Percentiles rank a stretch among this genome's conserved stretches.
Conservation (phyloP, 1,284 basidiomycete genomes). For the Rhodotorula sp. region DNA sequence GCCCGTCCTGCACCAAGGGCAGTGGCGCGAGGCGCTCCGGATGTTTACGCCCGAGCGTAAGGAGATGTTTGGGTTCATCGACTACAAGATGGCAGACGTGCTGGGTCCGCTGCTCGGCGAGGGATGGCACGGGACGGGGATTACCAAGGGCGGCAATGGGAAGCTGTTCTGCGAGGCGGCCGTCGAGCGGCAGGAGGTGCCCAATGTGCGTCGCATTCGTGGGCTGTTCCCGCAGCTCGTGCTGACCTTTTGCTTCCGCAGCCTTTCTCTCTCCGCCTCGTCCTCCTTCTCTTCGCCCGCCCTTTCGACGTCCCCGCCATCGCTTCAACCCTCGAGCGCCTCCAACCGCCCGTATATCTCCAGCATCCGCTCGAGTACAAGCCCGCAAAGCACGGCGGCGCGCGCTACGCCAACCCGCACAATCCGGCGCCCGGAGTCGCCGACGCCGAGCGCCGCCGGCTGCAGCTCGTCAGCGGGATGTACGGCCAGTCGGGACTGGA, state of each 20-base stretch:
- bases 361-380: slow-evolving; percentile 70
- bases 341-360: slow-evolving; percentile 67
- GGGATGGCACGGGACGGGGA: slow-evolving; percentile 54
- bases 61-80: slow-evolving; percentile 79
- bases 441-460: slow-evolving; percentile 35
- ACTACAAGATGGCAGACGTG: slow-evolving; percentile 72
- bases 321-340: slow-evolving; percentile 63
- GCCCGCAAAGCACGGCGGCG: slow-evolving; percentile 63
- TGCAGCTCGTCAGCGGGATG: slow-evolving; percentile 15
- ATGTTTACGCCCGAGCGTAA: slow-evolving; percentile 68
- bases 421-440: slow-evolving; percentile 68
- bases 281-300: slow-evolving; percentile 86
- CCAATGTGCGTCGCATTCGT: slow-evolving; percentile 49
- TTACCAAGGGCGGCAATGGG: slow-evolving; percentile 57
- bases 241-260: slow-evolving; percentile 48
- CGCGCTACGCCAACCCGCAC: slow-evolving; percentile 82
- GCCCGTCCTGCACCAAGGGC: slow-evolving; percentile 49
- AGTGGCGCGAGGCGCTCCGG: slow-evolving; percentile 72
- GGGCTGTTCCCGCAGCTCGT: not conserved
- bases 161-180: slow-evolving; percentile 77
- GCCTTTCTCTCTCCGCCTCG: slow-evolving; percentile 76
- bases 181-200: slow-evolving; percentile 51
- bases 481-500: slow-evolving; percentile 4
- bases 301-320: slow-evolving; percentile 85
- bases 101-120: slow-evolving; percentile 67